Evolutionary conservation across 2,329 filamentous ascomycete species (phyloP).

Genomic region (Apiospora aurea): DNA sequence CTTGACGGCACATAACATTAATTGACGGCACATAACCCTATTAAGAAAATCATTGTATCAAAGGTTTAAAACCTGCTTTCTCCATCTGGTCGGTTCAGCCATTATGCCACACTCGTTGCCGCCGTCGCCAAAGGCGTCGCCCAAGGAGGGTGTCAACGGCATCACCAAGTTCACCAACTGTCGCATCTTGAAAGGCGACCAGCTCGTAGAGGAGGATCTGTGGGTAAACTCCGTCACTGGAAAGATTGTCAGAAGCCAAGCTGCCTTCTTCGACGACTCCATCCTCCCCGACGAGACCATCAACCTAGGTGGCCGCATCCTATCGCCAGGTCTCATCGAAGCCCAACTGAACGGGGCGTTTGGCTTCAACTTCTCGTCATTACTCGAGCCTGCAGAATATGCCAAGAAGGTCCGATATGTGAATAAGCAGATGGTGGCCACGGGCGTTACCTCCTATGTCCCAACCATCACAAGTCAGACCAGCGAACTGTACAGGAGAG

Average conservation of each 20-base stretch:
- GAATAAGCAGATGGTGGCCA: constrained; percentile 75
- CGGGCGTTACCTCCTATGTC: constrained; percentile 86
- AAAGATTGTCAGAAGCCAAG: constrained; percentile 78
- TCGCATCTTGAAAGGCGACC: constrained; percentile 72
- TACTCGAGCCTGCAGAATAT: constrained; percentile 73
- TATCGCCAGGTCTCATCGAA: constrained; percentile 88
- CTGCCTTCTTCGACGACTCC: constrained; percentile 72
- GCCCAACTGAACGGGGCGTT: constrained; percentile 92
- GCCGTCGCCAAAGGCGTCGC: constrained; percentile 54
- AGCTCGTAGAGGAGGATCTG: constrained; percentile 78
- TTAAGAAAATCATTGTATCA: not conserved
- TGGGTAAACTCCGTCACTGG: constrained; percentile 86
- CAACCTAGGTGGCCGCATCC: constrained; percentile 81
- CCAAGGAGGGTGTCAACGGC: constrained; percentile 51
- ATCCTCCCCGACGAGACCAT: constrained; percentile 76
- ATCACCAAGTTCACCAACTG: constrained; percentile 94
- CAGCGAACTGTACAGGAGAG: constrained; percentile 81
- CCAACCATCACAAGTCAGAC: constrained; percentile 85
- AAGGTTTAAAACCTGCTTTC: no score
- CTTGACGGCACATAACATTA: constrained; percentile 41
- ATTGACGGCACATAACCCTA: constrained; percentile 40
- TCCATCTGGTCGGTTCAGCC: not conserved
- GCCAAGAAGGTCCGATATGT: constrained; percentile 74
- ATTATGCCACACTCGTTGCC: constrained; percentile 43
- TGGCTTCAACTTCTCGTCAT: constrained; percentile 88